Conservation (phyloP, 2,329 filamentous ascomycete genomes). For the Rutstroemia sp. region DNA sequence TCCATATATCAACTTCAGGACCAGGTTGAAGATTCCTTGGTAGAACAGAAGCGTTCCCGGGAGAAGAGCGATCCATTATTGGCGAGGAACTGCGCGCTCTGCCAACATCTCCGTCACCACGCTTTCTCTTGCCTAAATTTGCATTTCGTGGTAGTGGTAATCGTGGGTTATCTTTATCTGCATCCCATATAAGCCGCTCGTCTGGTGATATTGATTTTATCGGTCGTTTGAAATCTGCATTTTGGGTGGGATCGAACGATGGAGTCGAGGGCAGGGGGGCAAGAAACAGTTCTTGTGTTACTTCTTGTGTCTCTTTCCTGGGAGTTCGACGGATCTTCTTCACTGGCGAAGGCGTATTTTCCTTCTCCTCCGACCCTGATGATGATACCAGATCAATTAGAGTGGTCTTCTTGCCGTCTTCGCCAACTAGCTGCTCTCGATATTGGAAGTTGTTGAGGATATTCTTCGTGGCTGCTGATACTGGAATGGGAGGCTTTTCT, state of each 20-base stretch:
- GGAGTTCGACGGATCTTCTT: background rate
- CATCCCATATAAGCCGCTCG: conserved; percentile 54
- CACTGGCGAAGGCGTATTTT: conserved; percentile 15
- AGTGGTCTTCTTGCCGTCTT: conserved; percentile 19
- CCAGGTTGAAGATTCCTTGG: conserved; percentile 60
- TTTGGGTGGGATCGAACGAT: conserved; percentile 32
- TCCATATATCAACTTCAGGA: conserved; percentile 70
- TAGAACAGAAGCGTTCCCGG: conserved; percentile 15
- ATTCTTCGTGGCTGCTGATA: conserved; percentile 50
- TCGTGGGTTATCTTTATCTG: conserved; percentile 37
- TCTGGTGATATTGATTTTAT: conserved; percentile 49
- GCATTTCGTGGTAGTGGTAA: conserved; percentile 39
- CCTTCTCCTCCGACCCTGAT: conserved; percentile 20
- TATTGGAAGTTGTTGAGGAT: conserved; percentile 54
- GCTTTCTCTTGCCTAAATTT: conserved; percentile 16
- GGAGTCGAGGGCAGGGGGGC: conserved; percentile 36
- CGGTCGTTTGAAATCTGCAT: conserved; percentile 20
- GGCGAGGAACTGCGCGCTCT: conserved; percentile 62
- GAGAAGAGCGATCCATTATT: conserved; percentile 35
- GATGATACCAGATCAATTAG: conserved; percentile 16
- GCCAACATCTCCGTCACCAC: conserved; percentile 29
- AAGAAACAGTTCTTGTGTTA: background rate
- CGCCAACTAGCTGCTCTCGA: conserved; percentile 24
- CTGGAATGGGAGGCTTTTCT: conserved; percentile 24
- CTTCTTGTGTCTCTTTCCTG: background rate